Evolutionary conservation across 2,329 filamentous ascomycete genomes (phyloP).

Genomic region (Periconia sp.): DNA sequence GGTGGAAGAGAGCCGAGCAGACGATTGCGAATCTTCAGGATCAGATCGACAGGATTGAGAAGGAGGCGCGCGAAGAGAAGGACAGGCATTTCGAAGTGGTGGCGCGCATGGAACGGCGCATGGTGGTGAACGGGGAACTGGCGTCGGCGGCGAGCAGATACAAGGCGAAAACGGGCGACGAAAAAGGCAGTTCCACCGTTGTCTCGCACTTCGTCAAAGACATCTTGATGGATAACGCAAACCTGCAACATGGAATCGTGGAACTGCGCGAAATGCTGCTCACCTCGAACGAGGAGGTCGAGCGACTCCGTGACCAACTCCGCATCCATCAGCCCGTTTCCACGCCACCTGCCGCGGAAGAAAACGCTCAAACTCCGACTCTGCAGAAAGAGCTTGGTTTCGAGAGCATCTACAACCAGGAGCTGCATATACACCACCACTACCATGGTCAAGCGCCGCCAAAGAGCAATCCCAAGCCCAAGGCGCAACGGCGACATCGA

Average conservation of each 20-base stretch:
- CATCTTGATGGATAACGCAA: slow-evolving; percentile 92
- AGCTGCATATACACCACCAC: slow-evolving; percentile 92
- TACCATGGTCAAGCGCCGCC: slow-evolving; percentile 63
- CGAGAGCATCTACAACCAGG: slow-evolving; percentile 44
- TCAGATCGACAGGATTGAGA: slow-evolving; percentile 86
- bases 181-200: slow-evolving; percentile 65
- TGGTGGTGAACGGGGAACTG: slow-evolving; percentile 79
- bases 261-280: slow-evolving; percentile 89
- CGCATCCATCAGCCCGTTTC: slow-evolving; percentile 71
- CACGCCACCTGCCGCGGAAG: slow-evolving; percentile 22
- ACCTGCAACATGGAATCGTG: slow-evolving; percentile 85
- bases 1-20: slow-evolving; percentile 84
- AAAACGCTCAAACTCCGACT: slow-evolving; percentile 53
- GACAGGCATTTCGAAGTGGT: slow-evolving; percentile 81
- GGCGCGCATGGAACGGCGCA: slow-evolving; percentile 78
- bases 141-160: slow-evolving; percentile 76
- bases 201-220: slow-evolving; percentile 97
- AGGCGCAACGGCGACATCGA: slow-evolving; percentile 57
- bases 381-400: slow-evolving; percentile 71
- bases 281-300: slow-evolving; percentile 92
- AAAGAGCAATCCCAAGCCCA: slow-evolving; percentile 51
- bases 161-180: slow-evolving; percentile 67
- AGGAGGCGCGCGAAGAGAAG: slow-evolving; percentile 76
- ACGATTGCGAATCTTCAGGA: slow-evolving; percentile 78
- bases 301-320: slow-evolving; percentile 80